Base-by-base conservation (phyloP, 345 rosid species). In the Eucalyptus erythrocorys region DNA sequence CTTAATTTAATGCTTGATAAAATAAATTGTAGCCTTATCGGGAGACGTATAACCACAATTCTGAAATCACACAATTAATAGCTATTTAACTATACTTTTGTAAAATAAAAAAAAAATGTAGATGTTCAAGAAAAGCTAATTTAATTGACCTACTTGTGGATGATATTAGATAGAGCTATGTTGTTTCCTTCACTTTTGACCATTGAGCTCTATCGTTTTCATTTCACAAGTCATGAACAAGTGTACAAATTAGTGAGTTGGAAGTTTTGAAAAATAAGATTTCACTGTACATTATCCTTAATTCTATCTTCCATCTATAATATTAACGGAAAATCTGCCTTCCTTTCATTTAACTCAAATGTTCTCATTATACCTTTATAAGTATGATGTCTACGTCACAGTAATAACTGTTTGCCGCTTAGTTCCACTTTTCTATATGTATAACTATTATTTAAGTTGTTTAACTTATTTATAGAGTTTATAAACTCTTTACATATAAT, bases 381-480 rank as follows among this genome's bases (percentile, higher is more conserved):
- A 55, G 13, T 55, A 55, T 55, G 13, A 8, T 64, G 37, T 30
- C 37, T n/a, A 13, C 10, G 4, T n/a, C 5, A 0, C 2, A n/a
- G 1, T n/a, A 64, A 64, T 64, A 15, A 64, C 0, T 4, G 3
- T 13, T 2, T n/a, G 19, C 76, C 17, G n/a, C 5, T n/a, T n/a
- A n/a, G 76, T 64, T 64, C 37, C 9, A 64, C 76, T n/a, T n/a
- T 64, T 64, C 37, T 27, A 59, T 6, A 59, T 59, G 1, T 59
- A 59, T 6, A 59, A 8, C 1, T 12, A 64, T 64, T 64, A 6
- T 13, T 64, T 30, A 64, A 64, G 34, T 13, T 0, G 1, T 6
- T n/a, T 13, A n/a, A 13, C 37, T 64, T n/a, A 64, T n/a, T 6
- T 14, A 30, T 7, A 13, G 9, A 21, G 8, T 64, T n/a, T 64